Base-by-base conservation (phyloP, 305 asterid species). In the Fraxinus sp. region DNA sequence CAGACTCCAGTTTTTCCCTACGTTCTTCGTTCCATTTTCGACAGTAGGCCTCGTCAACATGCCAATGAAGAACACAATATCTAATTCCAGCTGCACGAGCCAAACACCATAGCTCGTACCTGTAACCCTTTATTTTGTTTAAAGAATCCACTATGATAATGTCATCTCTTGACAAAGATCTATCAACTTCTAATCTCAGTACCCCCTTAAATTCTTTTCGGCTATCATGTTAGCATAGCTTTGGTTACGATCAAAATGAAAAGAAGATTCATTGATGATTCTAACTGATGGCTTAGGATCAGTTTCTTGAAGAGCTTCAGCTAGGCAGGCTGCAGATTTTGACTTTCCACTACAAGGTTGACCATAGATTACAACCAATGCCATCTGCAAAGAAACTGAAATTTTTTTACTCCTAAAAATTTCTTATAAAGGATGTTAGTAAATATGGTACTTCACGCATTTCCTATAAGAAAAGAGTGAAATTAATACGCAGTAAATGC, bases 291-390 rank as follows among this genome's bases (percentile, higher is more conserved):
- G 91, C 81, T 90, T 92, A 4, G 93, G 49, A 77, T 94, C 98
- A 22, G 92, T 68, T 80, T 95, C 97, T 80, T 86, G 87, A 79
- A 96, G 98, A 78, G 98, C 97, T 85, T 94, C 94, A 36, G 92
- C 85, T 22, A 96, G 89, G 90, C 90, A 88, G 79, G 89, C 79
- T 8, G 97, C 97, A 28, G 98, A 94, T 3, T 90, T 90, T 71
- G 99, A 92, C 87, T 96, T 95, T 59, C 98, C 98, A 79, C 98
- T 93, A 85, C 97, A 90, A 26, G 98, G 99, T 77, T 96, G 99
- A 49, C 98, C 99, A 85, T 98, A 96, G 14, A 96, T 93, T 83
- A 96, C 97, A 43, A 96, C 99, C 87, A 96, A 88, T 77, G 99
- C 99, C 99, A 96, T 96, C 91, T 88, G 87, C 84, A 80, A 83